Base-by-base conservation (phyloP, 2,329 filamentous ascomycete species). In the Botrytis aclada region DNA sequence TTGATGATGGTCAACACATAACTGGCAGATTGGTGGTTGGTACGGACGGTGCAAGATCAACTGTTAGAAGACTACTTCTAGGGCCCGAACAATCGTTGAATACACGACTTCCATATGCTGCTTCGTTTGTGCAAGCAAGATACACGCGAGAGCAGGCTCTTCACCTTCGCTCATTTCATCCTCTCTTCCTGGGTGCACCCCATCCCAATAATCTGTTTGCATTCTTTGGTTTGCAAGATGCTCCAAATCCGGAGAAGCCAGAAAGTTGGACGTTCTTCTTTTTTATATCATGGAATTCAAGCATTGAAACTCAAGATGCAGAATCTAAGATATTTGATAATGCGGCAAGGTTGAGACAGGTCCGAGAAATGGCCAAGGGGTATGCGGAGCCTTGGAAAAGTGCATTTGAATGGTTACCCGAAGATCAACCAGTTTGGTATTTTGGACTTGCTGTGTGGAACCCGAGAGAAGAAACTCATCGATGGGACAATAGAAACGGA, bases 221-320 rank as follows among this genome's bases (percentile, higher is more conserved):
- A 29, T 84, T 85, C 79, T 84, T 86, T 69, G 82, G 82, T n/a
- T 79, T 83, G 73, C 83, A 85, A 43, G 81, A 85, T 75, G 83
- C 80, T 8, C 78, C 81, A 4, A 79, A 82, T 62, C 74, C 79
- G 22, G 77, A 81, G 29, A 76, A 81, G 16, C 84, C 84, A 1
- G 82, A 83, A 34, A 79, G 78, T 8, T 84, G 84, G 84, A 81
- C 80, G 5, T 85, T 85, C 75, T 83, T 84, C 77, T 85, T 84
- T 78, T 86, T 86, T 76, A 83, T 86, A 69, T 85, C 84, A 18
- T 85, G 84, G 83, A 75, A 70, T 29, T 81, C 78, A 16, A 80
- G 77, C 47, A 41, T 83, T 1, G 81, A 84, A 69, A 82, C 85
- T 74, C 84, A 86, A 74, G 81, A 81, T 16, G 77, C 78, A 51